Conservation (phyloP, 352 stramenopile genomes). For the Hyaloperonospora brassicae region DNA sequence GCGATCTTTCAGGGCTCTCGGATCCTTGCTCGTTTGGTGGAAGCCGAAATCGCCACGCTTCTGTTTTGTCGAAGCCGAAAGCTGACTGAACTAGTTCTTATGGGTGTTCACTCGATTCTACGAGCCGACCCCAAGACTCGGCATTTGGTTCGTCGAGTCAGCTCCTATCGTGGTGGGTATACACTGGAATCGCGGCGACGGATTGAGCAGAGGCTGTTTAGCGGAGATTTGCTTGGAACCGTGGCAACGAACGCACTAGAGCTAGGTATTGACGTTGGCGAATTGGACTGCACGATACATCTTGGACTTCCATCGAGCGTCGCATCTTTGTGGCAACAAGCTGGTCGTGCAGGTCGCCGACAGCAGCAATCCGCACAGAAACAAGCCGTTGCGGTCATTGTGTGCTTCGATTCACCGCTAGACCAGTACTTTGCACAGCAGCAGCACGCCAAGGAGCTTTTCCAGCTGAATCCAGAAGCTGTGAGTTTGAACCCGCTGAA, state of each 20-base stretch:
- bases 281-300: constrained; percentile 94
- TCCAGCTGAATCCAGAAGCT: constrained; percentile 61
- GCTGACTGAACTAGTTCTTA: constrained; percentile 88
- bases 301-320: constrained; percentile 90
- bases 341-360: constrained; percentile 89
- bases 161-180: constrained; percentile 95
- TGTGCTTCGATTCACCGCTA: constrained; percentile 92
- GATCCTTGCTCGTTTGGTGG: constrained; percentile 89
- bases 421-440: constrained; percentile 87
- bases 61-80: constrained; percentile 93
- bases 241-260: constrained; percentile 96
- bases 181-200: constrained; percentile 80
- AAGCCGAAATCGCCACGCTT: constrained; percentile 87
- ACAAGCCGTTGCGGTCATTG: constrained; percentile 87
- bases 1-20: constrained; percentile 87
- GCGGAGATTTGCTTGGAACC: constrained; percentile 90
- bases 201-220: constrained; percentile 95
- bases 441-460: constrained; percentile 51
- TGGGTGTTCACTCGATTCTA: constrained; percentile 73
- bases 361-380: constrained; percentile 46
- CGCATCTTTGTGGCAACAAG: constrained; percentile 94
- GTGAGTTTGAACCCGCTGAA: constrained; percentile 85
- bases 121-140: constrained; percentile 30
- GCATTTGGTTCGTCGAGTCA: constrained; percentile 42
- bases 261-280: constrained; percentile 93